Evolutionary conservation across 2,329 filamentous ascomycete genomes (phyloP).

Genomic region (Ophiocordyceps australis): DNA sequence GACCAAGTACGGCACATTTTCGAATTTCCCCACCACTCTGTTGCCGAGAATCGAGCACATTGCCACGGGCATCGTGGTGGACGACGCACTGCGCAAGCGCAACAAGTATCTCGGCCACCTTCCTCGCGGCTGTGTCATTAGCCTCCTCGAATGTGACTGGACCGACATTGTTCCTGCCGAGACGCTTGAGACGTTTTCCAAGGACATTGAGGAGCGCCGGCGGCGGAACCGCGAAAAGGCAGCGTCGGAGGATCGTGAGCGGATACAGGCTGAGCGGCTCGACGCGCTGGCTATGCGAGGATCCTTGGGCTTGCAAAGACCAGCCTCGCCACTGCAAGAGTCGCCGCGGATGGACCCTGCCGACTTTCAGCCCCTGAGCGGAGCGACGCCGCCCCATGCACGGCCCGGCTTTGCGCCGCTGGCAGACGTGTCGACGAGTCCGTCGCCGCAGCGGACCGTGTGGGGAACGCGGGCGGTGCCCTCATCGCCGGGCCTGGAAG

Average conservation of each 20-base stretch:
- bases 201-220: slow-evolving; percentile 58
- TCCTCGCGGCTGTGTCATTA: slow-evolving; percentile 79
- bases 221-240: slow-evolving; percentile 72
- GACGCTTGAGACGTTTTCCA: slow-evolving; percentile 56
- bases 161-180: slow-evolving; percentile 68
- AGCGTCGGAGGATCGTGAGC: slow-evolving; percentile 69
- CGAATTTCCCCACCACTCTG: slow-evolving; percentile 67
- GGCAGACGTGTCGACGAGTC: slow-evolving; percentile 66
- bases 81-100: slow-evolving; percentile 66
- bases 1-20: slow-evolving; percentile 70
- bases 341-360: slow-evolving; percentile 27
- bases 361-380: slow-evolving; percentile 46
- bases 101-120: slow-evolving; percentile 79
- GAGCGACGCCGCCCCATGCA: slow-evolving; percentile 35
- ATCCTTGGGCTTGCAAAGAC: slow-evolving; percentile 19
- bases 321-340: slow-evolving; percentile 18
- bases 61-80: slow-evolving; percentile 71
- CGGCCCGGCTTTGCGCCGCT: slow-evolving; percentile 47
- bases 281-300: slow-evolving; percentile 53
- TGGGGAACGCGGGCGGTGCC: slow-evolving; percentile 74
- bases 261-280: slow-evolving; percentile 62
- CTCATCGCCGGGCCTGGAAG: slow-evolving; percentile 33
- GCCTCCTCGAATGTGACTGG: slow-evolving; percentile 88
- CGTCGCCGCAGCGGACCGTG: slow-evolving; percentile 59
- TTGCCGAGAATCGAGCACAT: slow-evolving; percentile 79